Percentiles rank a stretch among this genome's conserved stretches.
These are phyloP conservation scores for Polyporus tsugae DNA, from an alignment of 1,284 basidiomycete genomes.

Conservation along the genomic window DNA sequence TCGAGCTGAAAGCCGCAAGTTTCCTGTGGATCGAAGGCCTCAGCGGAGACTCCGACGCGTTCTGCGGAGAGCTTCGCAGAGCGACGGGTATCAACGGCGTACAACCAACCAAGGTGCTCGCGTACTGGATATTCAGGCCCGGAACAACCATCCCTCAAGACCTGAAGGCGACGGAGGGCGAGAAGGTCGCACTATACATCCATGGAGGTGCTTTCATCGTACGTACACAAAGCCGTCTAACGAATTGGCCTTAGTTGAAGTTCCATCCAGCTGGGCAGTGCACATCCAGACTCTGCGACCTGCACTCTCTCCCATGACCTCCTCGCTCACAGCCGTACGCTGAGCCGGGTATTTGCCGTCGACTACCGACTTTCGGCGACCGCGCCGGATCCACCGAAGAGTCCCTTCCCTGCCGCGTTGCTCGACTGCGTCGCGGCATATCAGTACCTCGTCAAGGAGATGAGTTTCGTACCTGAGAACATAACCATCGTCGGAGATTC, in stretches of 20 bases:
- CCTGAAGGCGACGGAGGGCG: conserved; percentile 38
- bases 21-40: conserved; percentile 34
- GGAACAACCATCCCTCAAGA: conserved; percentile 33
- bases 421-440: conserved; percentile 51
- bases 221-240: not conserved
- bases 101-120: conserved; percentile 19
- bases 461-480: conserved; percentile 45
- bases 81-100: conserved; percentile 29
- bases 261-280: conserved; percentile 25
- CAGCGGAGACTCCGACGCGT: conserved; percentile 17
- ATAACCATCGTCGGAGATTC: conserved; percentile 77
- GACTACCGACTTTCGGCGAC: conserved; percentile 37
- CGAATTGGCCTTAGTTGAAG: not conserved
- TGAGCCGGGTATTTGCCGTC: conserved; percentile 47
- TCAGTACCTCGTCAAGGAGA: conserved; percentile 47
- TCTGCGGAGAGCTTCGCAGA: conserved; percentile 34
- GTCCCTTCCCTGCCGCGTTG: conserved; percentile 54
- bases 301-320: conserved; percentile 32
- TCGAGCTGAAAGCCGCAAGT: conserved; percentile 26
- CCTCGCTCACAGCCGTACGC: conserved; percentile 29
- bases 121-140: conserved; percentile 34
- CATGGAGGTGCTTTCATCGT: conserved; percentile 31
- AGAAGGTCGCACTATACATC: conserved; percentile 28
- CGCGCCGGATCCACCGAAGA: conserved; percentile 35
- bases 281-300: conserved; percentile 24